phyloP scores from a whole-genome alignment of 345 rosid genomes.

The Boechera stricta region DNA sequence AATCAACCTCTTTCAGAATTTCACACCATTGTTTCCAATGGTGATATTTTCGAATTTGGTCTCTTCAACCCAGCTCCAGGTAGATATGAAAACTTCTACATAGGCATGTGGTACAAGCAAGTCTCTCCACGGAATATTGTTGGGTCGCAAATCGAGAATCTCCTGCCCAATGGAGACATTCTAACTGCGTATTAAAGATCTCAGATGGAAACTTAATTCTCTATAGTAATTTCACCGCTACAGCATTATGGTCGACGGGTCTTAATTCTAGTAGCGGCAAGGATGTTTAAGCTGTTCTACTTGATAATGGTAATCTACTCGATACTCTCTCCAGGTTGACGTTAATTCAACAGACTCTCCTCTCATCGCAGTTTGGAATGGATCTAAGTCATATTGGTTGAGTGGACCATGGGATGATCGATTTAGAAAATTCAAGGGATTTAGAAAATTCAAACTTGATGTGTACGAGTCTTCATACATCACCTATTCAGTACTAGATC shows the following conservation, averaged over 20 bases:
- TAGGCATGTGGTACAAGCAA: background rate
- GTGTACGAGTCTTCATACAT: background rate
- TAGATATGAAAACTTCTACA: fast-evolving
- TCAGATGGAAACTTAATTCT: constrained; percentile 3
- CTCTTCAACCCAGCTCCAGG: background rate
- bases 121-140: background rate
- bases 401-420: background rate
- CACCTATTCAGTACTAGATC: background rate
- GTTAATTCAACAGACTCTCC: background rate
- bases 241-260: background rate
- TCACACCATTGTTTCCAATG: background rate
- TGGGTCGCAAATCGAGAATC: background rate
- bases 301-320: constrained; percentile 3
- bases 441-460: background rate
- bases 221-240: fast-evolving
- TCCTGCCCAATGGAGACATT: no score
- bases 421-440: background rate
- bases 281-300: background rate
- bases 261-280: background rate
- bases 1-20: background rate
- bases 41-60: background rate
- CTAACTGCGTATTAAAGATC: background rate
- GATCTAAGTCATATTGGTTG: background rate
- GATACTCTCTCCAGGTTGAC: background rate
- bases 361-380: background rate